Conservation (phyloP, 257 asterid species). For the Dorcoceras hygrometricum region DNA sequence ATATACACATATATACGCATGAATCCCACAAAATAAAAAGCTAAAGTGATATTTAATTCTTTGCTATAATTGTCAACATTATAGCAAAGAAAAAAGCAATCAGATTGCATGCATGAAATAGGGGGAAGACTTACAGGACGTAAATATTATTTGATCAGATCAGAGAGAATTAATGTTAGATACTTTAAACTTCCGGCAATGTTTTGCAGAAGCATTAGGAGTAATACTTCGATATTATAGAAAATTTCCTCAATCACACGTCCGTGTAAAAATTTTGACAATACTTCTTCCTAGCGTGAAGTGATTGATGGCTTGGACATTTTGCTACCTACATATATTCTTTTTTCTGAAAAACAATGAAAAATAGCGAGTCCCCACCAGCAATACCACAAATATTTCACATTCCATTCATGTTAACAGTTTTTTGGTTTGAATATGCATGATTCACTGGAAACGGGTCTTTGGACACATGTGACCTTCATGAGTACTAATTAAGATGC, state of each 20-base stretch:
- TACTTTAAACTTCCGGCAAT: neutral
- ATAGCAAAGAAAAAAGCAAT: neutral
- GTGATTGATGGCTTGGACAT: neutral
- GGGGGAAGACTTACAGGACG: neutral
- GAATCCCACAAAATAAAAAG: neutral
- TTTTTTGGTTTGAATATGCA: too few species aligned
- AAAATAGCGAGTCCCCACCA: too few species aligned
- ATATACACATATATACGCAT: neutral
- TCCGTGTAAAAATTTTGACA: neutral
- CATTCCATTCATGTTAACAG: too few species aligned
- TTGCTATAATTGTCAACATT: neutral
- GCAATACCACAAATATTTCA: too few species aligned
- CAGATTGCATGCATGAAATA: neutral
- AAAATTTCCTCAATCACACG: neutral
- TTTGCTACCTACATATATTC: too few species aligned
- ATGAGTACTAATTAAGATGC: neutral
- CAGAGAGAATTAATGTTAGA: neutral
- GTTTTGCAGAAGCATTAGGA: neutral
- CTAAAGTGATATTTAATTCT: too few species aligned
- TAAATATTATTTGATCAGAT: neutral
- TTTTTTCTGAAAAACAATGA: too few species aligned
- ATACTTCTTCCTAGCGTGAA: too few species aligned
- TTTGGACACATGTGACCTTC: too few species aligned
- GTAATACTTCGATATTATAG: too few species aligned
- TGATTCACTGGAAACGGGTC: too few species aligned